phyloP scores from a whole-genome alignment of 768 basidiomycete genomes.

The Udeniomyces megalosporus region DNA sequence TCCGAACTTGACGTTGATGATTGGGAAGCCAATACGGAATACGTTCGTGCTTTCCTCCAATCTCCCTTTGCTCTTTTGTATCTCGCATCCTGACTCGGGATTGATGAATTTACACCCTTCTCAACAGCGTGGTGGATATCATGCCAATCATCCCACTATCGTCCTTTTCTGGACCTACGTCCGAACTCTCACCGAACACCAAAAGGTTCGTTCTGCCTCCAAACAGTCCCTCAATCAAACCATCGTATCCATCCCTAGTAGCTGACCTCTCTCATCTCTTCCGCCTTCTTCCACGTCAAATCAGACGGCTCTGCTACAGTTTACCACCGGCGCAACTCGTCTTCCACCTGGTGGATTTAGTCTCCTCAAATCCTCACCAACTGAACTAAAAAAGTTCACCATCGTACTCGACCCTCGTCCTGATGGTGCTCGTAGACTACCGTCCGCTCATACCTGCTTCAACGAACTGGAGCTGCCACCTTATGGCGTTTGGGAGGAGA shows the following conservation, averaged over 20 bases:
- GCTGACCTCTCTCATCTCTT: not conserved
- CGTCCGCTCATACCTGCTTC: slow-evolving; percentile 7
- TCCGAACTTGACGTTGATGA: not conserved
- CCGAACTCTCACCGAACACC: not conserved
- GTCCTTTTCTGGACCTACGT: slow-evolving; percentile 1
- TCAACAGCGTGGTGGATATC: not conserved
- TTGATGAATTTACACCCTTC: no score
- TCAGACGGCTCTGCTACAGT: not conserved
- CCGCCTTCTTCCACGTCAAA: no score
- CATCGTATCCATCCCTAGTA: no score
- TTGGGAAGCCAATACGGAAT: not conserved
- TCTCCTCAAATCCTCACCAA: not conserved
- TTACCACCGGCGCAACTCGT: not conserved
- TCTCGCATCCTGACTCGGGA: not conserved
- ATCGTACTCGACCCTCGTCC: not conserved
- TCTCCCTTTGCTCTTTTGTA: not conserved
- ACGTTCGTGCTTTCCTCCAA: not conserved
- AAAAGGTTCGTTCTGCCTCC: not conserved
- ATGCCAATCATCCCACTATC: not conserved
- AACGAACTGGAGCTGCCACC: slow-evolving; percentile 3
- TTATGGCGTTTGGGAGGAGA: not conserved
- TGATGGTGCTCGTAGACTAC: not conserved
- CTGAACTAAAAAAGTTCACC: not conserved
- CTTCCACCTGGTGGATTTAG: slow-evolving; percentile 5
- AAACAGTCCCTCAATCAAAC: not conserved